Evolutionary conservation across 2,329 filamentous ascomycete species (phyloP).

Genomic region (Aspergillus latus): DNA sequence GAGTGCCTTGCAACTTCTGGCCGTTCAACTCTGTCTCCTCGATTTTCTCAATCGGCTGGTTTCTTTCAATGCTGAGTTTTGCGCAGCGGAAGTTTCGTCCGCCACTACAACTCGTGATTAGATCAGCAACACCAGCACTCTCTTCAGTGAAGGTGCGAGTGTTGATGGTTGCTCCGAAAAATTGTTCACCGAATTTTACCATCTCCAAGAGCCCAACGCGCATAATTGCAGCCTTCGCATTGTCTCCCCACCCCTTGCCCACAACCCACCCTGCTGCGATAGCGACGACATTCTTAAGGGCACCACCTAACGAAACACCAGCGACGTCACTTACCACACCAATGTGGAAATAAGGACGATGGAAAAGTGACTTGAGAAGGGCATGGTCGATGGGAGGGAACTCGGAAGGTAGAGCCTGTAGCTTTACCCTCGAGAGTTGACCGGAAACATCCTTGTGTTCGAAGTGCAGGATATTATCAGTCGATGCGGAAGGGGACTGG

Average conservation of each 20-base stretch:
- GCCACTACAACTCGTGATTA: constrained; percentile 90
- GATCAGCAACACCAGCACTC: constrained; percentile 88
- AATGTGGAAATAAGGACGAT: constrained; percentile 96
- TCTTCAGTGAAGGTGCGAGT: constrained; percentile 94
- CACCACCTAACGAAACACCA: constrained; percentile 89
- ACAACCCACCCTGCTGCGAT: constrained; percentile 93
- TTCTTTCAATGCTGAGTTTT: constrained; percentile 78
- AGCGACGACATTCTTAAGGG: constrained; percentile 95
- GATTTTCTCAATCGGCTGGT: constrained; percentile 78
- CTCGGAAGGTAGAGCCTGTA: constrained; percentile 74
- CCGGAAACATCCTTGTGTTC: constrained; percentile 70
- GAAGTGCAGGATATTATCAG: constrained; percentile 52
- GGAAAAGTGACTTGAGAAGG: constrained; percentile 82
- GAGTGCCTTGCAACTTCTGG: constrained; percentile 93
- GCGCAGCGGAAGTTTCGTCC: constrained; percentile 94
- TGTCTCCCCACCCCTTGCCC: constrained; percentile 95
- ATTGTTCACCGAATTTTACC: constrained; percentile 91
- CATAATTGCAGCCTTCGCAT: constrained; percentile 98
- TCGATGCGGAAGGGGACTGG: constrained; percentile 53
- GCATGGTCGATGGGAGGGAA: constrained; percentile 85
- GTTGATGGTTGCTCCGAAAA: constrained; percentile 80
- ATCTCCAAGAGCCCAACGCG: constrained; percentile 93
- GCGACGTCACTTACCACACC: constrained; percentile 93
- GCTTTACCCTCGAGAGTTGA: constrained; percentile 64
- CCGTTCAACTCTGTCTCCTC: constrained; percentile 90